Conservation (phyloP, 1,284 basidiomycete genomes). For the Phenoliferia sp. region DNA sequence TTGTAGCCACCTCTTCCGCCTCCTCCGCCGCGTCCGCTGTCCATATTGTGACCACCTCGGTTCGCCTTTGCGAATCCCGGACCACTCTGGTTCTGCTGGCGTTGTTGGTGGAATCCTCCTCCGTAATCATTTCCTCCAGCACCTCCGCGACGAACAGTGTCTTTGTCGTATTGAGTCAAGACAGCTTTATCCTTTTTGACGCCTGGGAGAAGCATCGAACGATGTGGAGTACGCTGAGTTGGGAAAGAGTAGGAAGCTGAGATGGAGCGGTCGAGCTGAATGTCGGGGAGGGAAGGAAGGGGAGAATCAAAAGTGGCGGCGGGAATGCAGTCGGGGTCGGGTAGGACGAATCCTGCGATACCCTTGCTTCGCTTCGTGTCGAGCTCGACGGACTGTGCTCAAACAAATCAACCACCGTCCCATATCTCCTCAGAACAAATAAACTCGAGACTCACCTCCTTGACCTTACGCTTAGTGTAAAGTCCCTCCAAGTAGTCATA, state of each 20-base stretch:
- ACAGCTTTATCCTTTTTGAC: slow-evolving; percentile 58
- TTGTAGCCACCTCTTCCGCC: slow-evolving; percentile 9
- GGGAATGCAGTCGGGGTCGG: slow-evolving; percentile 85
- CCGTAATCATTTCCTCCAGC: slow-evolving; percentile 13
- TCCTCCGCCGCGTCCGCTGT: background rate
- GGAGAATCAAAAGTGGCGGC: slow-evolving; percentile 85
- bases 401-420: slow-evolving; percentile 10
- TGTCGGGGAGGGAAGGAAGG: slow-evolving; percentile 55
- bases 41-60: background rate
- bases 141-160: slow-evolving; percentile 53
- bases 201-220: slow-evolving; percentile 75
- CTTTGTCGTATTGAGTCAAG: slow-evolving; percentile 69
- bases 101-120: slow-evolving; percentile 23
- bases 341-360: slow-evolving; percentile 70
- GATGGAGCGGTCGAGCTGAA: slow-evolving; percentile 78
- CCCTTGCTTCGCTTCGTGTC: slow-evolving; percentile 68
- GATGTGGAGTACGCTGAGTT: slow-evolving; percentile 75
- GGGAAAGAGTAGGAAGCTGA: slow-evolving; percentile 89
- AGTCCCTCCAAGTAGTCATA: slow-evolving; percentile 81
- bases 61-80: slow-evolving; percentile 29
- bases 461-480: slow-evolving; percentile 79
- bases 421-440: background rate
- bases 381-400: slow-evolving; percentile 50
- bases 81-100: slow-evolving; percentile 11
- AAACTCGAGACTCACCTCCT: slow-evolving; percentile 57